Conservation (phyloP, 2,329 filamentous ascomycete species). For the Aureobasidium sp. region DNA sequence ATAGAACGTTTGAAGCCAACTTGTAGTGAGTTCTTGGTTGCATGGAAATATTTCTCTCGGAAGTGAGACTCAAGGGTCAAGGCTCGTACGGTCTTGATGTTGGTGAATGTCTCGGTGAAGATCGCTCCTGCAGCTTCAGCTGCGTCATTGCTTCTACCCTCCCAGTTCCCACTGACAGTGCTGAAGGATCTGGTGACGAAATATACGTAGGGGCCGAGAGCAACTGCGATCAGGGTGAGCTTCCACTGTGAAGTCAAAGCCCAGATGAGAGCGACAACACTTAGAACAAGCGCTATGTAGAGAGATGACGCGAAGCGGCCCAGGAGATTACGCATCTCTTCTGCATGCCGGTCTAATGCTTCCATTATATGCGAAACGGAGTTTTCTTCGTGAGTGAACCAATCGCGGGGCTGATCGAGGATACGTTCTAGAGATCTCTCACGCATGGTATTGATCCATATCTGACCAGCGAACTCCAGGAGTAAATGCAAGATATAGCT, state of each 20-base stretch:
- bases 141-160: conserved; percentile 58
- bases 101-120: conserved; percentile 67
- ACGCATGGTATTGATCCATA: conserved; percentile 70
- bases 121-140: conserved; percentile 54
- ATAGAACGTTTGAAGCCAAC: conserved; percentile 60
- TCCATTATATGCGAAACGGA: conserved; percentile 57
- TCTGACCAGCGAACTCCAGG: conserved; percentile 63
- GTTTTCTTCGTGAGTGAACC: conserved; percentile 68
- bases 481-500: conserved; percentile 63
- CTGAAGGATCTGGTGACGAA: conserved; percentile 60
- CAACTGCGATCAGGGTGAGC: conserved; percentile 68
- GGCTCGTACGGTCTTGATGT: conserved; percentile 70
- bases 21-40: conserved; percentile 46
- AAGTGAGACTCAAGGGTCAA: conserved; percentile 71
- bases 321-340: conserved; percentile 79
- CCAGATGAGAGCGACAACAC: conserved; percentile 65
- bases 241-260: conserved; percentile 69
- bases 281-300: conserved; percentile 60
- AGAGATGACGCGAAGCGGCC: conserved; percentile 68
- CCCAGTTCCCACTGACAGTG: conserved; percentile 62
- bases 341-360: conserved; percentile 70
- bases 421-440: conserved; percentile 60
- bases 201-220: conserved; percentile 61
- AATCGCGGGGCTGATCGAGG: conserved; percentile 66
- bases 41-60: conserved; percentile 50